Base-by-base conservation (phyloP, 2,329 filamentous ascomycete species). In the Cladophialophora carrionii region DNA sequence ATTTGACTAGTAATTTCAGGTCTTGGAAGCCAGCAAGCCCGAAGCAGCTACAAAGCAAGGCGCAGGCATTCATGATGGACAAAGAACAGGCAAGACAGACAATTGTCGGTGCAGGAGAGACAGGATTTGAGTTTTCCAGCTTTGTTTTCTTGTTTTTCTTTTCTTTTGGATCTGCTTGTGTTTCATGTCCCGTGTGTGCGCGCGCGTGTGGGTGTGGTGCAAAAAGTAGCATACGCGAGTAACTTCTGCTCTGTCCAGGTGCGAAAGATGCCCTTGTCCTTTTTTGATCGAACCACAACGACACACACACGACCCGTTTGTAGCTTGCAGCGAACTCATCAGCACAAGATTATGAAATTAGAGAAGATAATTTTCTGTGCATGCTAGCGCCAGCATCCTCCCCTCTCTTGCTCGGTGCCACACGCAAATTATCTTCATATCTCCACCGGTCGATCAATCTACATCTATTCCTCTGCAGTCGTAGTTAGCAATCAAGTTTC, bases 341-440 rank as follows among this genome's bases (percentile, higher is more conserved):
- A 61, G 63, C 63, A 61, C 63, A 34, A 65, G 51, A 61, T 65
- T 65, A 65, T 54, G 57, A 65, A 65, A 65, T 55, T 56, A 60
- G 51, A 54, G 57, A 57, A 65, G 63, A 65, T 65, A 54, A 57
- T 61, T 60, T 60, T 60, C 48, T 60, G 57, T 60, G 57, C 57
- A 60, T 12, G 48, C 31, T 20, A 31, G 48, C 48, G 32, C 29
- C 57, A 51, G n/a, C 57, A n/a, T 51, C 31, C 57, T 37, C 51
- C 49, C 32, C 58, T 29, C 22, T 48, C 24, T 24, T 31, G 52
- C 52, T 48, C 51, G 34, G 58, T 53, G 58, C 58, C 58, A 46
- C 37, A 24, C 58, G 58, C 58, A 53, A 48, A 55, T 56, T 55
- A 61, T 61, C 46, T 57, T 61, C 57, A 61, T 60, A 57, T 61